phyloP scores from a whole-genome alignment of 2,329 filamentous ascomycete genomes.

The Pseudogymnoascus sp. region DNA sequence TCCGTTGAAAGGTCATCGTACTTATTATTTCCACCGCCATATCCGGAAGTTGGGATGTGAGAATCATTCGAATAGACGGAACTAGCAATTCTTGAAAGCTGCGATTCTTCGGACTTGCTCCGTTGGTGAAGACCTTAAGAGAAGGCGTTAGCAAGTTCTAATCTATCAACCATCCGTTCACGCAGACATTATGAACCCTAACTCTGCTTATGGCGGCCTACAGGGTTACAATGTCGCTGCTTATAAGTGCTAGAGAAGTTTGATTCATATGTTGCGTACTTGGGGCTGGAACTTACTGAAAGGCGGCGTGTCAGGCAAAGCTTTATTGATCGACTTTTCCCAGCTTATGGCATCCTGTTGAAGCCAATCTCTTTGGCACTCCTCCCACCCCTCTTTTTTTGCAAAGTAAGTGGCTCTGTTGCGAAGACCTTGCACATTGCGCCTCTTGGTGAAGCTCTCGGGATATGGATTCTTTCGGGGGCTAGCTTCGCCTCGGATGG shows the following conservation, averaged over 20 bases:
- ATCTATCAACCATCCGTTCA: not conserved
- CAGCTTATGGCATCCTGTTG: slow-evolving; percentile 1
- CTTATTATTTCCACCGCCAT: not conserved
- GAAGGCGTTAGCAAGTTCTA: not conserved
- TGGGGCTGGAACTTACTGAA: not conserved
- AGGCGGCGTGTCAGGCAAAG: not conserved
- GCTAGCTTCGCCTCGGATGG: not conserved
- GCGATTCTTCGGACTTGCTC: not conserved
- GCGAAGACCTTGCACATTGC: not conserved
- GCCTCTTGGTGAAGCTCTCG: slow-evolving; percentile 1
- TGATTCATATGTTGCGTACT: not conserved
- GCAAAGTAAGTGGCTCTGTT: slow-evolving; percentile 7
- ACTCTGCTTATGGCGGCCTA: not conserved
- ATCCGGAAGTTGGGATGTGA: not conserved
- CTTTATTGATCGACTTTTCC: slow-evolving; percentile 1
- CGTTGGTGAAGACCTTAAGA: not conserved
- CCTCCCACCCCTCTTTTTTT: not conserved
- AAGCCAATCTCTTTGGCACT: not conserved
- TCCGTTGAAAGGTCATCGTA: not conserved
- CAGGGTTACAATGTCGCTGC: not conserved
- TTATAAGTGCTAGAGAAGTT: not conserved
- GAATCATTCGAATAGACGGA: not conserved
- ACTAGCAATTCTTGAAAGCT: not conserved
- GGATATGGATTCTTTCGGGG: not conserved
- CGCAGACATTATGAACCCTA: not conserved